Conservation (phyloP, 148 eudicot species). For the Arbutus unedo region DNA sequence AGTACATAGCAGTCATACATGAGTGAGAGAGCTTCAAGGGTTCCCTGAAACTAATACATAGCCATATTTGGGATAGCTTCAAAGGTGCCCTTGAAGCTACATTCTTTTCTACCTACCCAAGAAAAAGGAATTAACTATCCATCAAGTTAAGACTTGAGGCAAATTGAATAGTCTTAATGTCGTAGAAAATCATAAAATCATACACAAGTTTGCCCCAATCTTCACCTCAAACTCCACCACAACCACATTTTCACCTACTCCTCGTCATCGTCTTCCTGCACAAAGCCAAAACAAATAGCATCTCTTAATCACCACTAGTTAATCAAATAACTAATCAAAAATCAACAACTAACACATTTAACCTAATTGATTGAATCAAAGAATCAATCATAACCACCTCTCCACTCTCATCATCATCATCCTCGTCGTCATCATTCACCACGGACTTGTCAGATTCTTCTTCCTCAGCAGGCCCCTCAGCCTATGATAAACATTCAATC, state of each 20-base stretch:
- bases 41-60: not conserved
- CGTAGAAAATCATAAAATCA: not conserved
- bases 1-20: not conserved
- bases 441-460: constrained; percentile 50
- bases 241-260: not conserved
- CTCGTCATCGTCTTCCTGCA: constrained; percentile 5
- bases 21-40: constrained; percentile 1
- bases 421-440: constrained; percentile 37
- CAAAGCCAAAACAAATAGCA: not conserved
- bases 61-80: not conserved
- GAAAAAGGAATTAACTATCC: not conserved
- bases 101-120: not conserved
- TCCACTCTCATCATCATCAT: constrained; percentile 31
- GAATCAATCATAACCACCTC: constrained; percentile 20
- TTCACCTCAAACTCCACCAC: not conserved
- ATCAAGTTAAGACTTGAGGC: not conserved
- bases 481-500: constrained; percentile 11
- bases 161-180: not conserved
- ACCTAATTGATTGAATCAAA: not conserved
- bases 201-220: not conserved
- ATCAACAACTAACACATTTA: not conserved
- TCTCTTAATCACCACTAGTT: not conserved
- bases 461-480: constrained; percentile 33
- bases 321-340: not conserved
- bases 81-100: not conserved